Evolutionary conservation across 352 stramenopile species (phyloP).

Genomic region (Globisporangium mamillatum): DNA sequence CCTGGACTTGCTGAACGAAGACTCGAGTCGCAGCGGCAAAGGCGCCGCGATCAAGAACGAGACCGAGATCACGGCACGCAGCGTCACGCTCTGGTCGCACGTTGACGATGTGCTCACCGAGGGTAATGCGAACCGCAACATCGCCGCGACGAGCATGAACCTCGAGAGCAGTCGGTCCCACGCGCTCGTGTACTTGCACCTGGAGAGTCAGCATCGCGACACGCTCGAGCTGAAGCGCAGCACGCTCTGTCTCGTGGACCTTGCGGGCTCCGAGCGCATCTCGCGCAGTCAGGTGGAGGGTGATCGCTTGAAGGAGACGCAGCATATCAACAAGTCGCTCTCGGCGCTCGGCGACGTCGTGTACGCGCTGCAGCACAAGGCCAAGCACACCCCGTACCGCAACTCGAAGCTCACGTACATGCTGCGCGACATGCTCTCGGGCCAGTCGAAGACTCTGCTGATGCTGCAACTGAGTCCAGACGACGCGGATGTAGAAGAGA

Average conservation of each 20-base stretch:
- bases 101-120: constrained; percentile 67
- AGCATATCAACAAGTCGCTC: constrained; percentile 99
- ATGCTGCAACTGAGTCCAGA: constrained; percentile 91
- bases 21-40: constrained; percentile 39
- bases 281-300: constrained; percentile 80
- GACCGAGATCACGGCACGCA: constrained; percentile 59
- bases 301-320: constrained; percentile 93
- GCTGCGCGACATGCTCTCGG: constrained; percentile 90
- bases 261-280: constrained; percentile 96
- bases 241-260: constrained; percentile 96
- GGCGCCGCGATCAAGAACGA: constrained; percentile 64
- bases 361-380: constrained; percentile 87
- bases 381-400: constrained; percentile 93
- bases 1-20: constrained; percentile 81
- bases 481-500: constrained; percentile 77
- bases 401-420: constrained; percentile 96
- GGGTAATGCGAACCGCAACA: constrained; percentile 80
- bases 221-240: constrained; percentile 72
- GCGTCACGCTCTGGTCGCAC: constrained; percentile 60
- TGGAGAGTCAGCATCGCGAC: constrained; percentile 69
- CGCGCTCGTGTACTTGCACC: constrained; percentile 75
- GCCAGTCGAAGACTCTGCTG: constrained; percentile 90
- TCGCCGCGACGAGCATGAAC: constrained; percentile 85
- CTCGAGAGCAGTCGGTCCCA: constrained; percentile 84
- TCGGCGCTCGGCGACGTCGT: constrained; percentile 97